phyloP scores from a whole-genome alignment of 805 yeast genomes.

The Metschnikowia henanensis region DNA sequence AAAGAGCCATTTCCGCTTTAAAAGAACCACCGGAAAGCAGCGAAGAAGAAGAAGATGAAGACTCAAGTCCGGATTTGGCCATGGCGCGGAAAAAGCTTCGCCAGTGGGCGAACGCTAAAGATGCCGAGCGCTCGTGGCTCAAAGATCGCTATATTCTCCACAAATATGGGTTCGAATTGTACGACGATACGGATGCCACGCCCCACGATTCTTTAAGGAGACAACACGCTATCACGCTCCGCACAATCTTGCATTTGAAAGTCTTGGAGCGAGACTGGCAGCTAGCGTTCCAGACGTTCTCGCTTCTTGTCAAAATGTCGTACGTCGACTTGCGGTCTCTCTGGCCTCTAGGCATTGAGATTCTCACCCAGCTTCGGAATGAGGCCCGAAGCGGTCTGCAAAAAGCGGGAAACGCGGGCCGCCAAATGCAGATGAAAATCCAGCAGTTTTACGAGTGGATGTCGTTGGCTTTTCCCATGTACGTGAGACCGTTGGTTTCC shows the following conservation, averaged over 20 bases:
- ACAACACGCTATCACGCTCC: slow-evolving; percentile 37
- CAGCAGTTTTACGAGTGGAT: slow-evolving; percentile 40
- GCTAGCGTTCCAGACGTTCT: slow-evolving; percentile 52
- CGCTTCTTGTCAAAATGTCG: slow-evolving; percentile 48
- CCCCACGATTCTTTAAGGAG: slow-evolving; percentile 12
- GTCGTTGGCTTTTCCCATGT: slow-evolving; percentile 25
- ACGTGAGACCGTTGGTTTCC: slow-evolving; percentile 8
- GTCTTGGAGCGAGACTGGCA: slow-evolving; percentile 53
- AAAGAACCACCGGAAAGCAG: no score
- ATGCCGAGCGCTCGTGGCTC: slow-evolving; percentile 11
- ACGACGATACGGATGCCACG: slow-evolving; percentile 12
- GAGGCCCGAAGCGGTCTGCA: background rate
- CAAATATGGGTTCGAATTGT: slow-evolving; percentile 19
- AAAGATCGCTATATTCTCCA: slow-evolving; percentile 8
- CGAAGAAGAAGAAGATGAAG: background rate
- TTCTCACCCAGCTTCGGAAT: slow-evolving; percentile 29
- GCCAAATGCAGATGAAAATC: slow-evolving; percentile 21
- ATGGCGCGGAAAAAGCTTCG: slow-evolving; percentile 8
- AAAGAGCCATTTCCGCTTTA: no score
- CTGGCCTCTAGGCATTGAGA: slow-evolving; percentile 67
- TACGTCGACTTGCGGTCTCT: slow-evolving; percentile 52
- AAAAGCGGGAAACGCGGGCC: background rate
- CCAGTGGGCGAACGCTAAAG: slow-evolving; percentile 8
- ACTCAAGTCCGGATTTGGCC: background rate
- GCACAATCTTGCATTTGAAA: slow-evolving; percentile 48